Conservation (phyloP, 768 basidiomycete genomes). For the Cystofilobasidium macerans region DNA sequence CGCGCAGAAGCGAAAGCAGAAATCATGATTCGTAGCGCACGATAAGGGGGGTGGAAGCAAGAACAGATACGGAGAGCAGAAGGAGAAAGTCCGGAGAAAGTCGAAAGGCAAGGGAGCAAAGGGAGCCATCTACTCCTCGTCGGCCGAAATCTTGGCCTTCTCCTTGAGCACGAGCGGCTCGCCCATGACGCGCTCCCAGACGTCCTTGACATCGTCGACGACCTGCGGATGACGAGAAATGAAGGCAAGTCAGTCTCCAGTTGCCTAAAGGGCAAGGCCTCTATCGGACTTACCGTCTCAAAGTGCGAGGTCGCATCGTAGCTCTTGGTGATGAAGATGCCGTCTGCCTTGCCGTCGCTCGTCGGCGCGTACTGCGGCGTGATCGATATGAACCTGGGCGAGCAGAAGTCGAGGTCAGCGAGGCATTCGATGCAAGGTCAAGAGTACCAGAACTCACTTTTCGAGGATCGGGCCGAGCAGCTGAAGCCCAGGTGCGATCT, state of each 20-base stretch:
- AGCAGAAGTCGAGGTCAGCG: not conserved
- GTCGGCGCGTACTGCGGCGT: constrained; percentile 82
- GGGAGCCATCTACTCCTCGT: constrained; percentile 12
- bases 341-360: constrained; percentile 64
- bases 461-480: constrained; percentile 86
- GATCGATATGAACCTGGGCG: constrained; percentile 72
- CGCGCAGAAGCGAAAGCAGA: too few species aligned
- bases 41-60: too few species aligned
- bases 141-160: constrained; percentile 24
- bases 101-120: not conserved
- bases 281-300: constrained; percentile 50
- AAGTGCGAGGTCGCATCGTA: constrained; percentile 99
- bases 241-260: not conserved
- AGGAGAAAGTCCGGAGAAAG: not conserved
- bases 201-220: constrained; percentile 90
- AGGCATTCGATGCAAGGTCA: not conserved
- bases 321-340: constrained; percentile 92
- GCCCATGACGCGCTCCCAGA: constrained; percentile 69
- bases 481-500: constrained; percentile 82
- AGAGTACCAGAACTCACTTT: constrained; percentile 53
- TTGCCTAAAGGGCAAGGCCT: not conserved
- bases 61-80: not conserved
- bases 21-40: too few species aligned
- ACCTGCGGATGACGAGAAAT: constrained; percentile 40
- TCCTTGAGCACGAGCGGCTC: constrained; percentile 22